A percentile compares a stretch with the other conserved stretches of the same genome.
phyloP scores from a whole-genome alignment of 257 asterid species.

The Solanum pimpinellifolium region DNA sequence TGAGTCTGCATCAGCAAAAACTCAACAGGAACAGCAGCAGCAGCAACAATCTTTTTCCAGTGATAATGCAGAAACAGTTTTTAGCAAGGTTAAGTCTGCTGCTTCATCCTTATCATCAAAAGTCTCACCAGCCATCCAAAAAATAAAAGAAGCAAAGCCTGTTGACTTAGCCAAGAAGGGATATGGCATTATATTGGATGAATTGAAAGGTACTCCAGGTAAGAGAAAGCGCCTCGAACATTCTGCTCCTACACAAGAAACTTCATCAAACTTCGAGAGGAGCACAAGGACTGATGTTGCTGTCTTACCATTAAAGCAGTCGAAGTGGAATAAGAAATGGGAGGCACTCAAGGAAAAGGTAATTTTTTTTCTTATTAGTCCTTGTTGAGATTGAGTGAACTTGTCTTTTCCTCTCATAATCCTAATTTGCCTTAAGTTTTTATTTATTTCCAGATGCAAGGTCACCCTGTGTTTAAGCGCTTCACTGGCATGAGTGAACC shows the following conservation, averaged over 20 bases:
- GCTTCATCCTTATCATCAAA: constrained; percentile 44
- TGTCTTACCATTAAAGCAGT: constrained; percentile 59
- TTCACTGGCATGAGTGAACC: constrained; percentile 74
- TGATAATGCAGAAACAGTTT: constrained; percentile 43
- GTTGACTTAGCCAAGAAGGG: constrained; percentile 80
- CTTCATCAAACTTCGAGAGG: constrained; percentile 46
- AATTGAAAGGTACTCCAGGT: constrained; percentile 65
- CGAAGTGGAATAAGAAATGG: constrained; percentile 80
- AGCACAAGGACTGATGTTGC: constrained; percentile 76
- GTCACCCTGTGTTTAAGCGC: constrained; percentile 54
- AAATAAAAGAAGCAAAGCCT: constrained; percentile 75
- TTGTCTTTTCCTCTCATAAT: background rate
- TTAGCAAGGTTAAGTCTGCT: constrained; percentile 53
- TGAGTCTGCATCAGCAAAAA: constrained; percentile 36
- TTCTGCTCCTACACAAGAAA: constrained; percentile 31
- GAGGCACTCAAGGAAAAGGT: constrained; percentile 76
- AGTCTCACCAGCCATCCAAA: constrained; percentile 55
- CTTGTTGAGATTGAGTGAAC: background rate
- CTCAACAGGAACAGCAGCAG: constrained; percentile 46
- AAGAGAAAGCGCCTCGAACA: constrained; percentile 74
- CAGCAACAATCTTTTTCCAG: constrained; percentile 47
- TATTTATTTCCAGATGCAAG: constrained; percentile 52
- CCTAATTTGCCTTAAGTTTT: background rate
- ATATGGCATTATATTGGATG: constrained; percentile 59
- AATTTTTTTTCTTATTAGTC: background rate